Percentiles rank a stretch among this genome's conserved stretches.
phyloP scores from a whole-genome alignment of 352 stramenopile genomes.

The Pythium sp. region DNA sequence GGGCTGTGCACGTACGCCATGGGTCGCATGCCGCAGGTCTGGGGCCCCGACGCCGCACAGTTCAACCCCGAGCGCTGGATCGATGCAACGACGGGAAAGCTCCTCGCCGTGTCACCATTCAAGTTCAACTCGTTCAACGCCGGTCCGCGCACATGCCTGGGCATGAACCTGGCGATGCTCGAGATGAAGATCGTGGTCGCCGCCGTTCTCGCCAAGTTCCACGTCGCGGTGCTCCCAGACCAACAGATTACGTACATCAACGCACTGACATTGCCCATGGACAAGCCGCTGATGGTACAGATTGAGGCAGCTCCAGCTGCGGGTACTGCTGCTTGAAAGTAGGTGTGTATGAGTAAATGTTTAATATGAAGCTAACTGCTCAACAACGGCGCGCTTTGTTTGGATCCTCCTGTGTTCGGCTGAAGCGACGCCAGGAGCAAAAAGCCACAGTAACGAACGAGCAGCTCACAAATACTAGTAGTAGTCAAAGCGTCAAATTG shows the following conservation, averaged over 20 bases:
- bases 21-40: conserved; percentile 24
- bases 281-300: neutral
- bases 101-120: neutral
- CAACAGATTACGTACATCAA: neutral
- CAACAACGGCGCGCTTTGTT: no score
- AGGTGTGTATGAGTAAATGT: neutral
- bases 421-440: neutral
- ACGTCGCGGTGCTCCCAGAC: neutral
- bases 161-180: conserved; percentile 11
- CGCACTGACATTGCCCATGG: neutral
- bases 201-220: neutral
- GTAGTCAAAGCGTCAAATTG: neutral
- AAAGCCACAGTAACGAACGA: no score
- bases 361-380: neutral
- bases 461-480: no score
- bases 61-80: conserved; percentile 55
- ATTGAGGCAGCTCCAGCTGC: neutral
- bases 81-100: neutral
- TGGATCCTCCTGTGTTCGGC: neutral
- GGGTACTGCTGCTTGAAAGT: neutral
- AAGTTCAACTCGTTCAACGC: conserved; percentile 5
- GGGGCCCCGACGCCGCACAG: conserved; percentile 37
- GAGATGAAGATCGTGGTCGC: neutral
- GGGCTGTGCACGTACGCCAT: conserved; percentile 1
- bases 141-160: conserved; percentile 5